Percentiles rank a stretch among this genome's conserved stretches.
Evolutionary conservation across 345 rosid genomes (phyloP).

Genomic region (Microthlaspi erraticum): DNA sequence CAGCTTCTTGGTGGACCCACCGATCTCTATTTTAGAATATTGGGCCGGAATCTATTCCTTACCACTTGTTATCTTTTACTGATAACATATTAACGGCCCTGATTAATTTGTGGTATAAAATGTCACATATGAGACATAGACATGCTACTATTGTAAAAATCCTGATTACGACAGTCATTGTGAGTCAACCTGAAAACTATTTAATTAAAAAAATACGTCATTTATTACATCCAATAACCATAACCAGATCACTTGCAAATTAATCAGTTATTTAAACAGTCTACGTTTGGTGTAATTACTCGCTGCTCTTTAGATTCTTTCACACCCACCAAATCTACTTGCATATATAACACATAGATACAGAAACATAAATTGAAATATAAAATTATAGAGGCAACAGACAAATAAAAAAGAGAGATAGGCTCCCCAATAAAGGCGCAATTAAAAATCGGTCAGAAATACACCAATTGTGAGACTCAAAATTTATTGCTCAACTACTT

Average conservation of each 20-base stretch:
- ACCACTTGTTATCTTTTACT: no score
- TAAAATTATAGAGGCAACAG: neutral
- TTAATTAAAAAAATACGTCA: neutral
- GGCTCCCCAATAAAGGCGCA: slow-evolving; percentile 41
- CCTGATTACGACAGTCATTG: no score
- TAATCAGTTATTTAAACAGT: neutral
- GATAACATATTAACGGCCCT: no score
- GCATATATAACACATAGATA: slow-evolving; percentile 8
- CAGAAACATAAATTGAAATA: neutral
- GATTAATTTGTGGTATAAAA: neutral
- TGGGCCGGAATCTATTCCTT: no score
- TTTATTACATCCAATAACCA: neutral
- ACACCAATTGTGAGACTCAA: slow-evolving; percentile 37
- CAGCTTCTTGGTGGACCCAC: no score
- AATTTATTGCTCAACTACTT: slow-evolving; percentile 48
- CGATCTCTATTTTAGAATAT: no score
- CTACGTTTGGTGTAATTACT: slow-evolving; percentile 32
- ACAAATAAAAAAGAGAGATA: neutral
- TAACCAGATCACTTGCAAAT: slow-evolving; percentile 12
- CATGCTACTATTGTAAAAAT: neutral
- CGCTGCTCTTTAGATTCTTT: slow-evolving; percentile 16
- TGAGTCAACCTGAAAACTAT: neutral
- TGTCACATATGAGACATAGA: no score
- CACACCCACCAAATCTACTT: slow-evolving; percentile 43
- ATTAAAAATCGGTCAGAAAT: slow-evolving; percentile 43